phyloP scores from a whole-genome alignment of 1,284 basidiomycete species.

The Ceratobasidium sp. region DNA sequence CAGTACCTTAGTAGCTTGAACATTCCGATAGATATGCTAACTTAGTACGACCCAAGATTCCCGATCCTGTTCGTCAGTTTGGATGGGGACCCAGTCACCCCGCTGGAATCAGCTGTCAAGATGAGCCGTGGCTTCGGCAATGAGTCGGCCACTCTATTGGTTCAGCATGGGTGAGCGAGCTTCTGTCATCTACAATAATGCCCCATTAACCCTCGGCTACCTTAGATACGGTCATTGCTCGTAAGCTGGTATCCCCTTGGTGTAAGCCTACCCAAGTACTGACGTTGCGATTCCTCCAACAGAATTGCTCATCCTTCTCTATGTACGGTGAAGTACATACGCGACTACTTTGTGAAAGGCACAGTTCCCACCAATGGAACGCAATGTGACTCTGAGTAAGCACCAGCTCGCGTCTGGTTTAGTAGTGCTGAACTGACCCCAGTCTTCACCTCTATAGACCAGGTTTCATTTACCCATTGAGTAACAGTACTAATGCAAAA shows the following conservation, averaged over 20 bases:
- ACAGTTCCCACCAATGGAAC: slow-evolving; percentile 41
- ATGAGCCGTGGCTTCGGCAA: slow-evolving; percentile 43
- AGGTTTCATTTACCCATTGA: slow-evolving; percentile 17
- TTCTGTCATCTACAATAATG: background rate
- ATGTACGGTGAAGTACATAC: slow-evolving; percentile 42
- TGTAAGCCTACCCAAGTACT: too few relatives aligned
- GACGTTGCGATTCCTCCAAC: too few relatives aligned
- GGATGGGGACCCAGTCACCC: slow-evolving; percentile 44
- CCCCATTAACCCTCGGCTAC: background rate
- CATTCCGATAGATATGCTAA: background rate
- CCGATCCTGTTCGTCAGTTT: slow-evolving; percentile 43
- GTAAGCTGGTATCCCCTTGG: background rate
- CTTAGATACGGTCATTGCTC: slow-evolving; percentile 43
- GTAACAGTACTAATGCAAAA: background rate
- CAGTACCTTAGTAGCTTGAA: too few relatives aligned
- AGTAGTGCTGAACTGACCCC: too few relatives aligned
- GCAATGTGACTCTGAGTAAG: slow-evolving; percentile 38
- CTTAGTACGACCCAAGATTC: slow-evolving; percentile 35
- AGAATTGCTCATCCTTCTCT: slow-evolving; percentile 42
- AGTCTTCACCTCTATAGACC: slow-evolving; percentile 1
- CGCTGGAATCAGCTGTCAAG: slow-evolving; percentile 39
- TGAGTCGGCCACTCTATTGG: slow-evolving; percentile 40
- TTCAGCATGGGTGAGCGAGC: slow-evolving; percentile 43
- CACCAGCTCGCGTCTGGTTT: too few relatives aligned
- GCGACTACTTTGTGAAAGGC: slow-evolving; percentile 43